A percentile compares a stretch with the other conserved stretches of the same genome.
Conservation (phyloP, 306 rosid genomes). For the Elaeagnus macrophylla region DNA sequence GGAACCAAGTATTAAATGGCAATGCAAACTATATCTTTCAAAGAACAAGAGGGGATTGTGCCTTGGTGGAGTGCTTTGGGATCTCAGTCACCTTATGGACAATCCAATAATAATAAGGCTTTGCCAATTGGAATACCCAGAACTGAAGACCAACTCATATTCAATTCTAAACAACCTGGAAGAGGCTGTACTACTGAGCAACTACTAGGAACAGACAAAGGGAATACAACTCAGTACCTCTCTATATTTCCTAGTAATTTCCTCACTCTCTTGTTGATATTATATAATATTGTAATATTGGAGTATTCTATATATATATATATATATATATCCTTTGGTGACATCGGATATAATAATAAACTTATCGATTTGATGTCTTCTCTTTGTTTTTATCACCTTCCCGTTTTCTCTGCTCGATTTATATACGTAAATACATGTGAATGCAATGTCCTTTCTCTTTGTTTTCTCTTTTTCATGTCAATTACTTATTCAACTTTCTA, state of each 20-base stretch:
- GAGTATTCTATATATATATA: too few species aligned
- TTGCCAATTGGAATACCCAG: conserved; percentile 42
- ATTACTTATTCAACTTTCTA: too few species aligned
- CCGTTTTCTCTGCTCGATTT: too few species aligned
- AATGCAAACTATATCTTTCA: conserved; percentile 50
- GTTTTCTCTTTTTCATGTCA: too few species aligned
- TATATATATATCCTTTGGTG: too few species aligned
- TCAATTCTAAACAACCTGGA: conserved; percentile 28
- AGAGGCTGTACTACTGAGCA: conserved; percentile 28
- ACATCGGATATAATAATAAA: too few species aligned
- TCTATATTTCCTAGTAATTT: conserved; percentile 68
- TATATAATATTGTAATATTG: background rate
- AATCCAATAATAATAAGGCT: conserved; percentile 45
- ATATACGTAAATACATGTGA: too few species aligned
- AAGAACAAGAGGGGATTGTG: conserved; percentile 52
- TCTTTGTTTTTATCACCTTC: too few species aligned
- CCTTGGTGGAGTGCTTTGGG: conserved; percentile 73
- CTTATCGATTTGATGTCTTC: too few species aligned
- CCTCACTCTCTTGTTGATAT: background rate
- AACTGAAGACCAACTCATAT: conserved; percentile 42
- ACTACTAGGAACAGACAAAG: conserved; percentile 38
- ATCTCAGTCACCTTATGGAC: conserved; percentile 47
- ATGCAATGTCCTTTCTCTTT: too few species aligned
- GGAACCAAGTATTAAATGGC: conserved; percentile 30
- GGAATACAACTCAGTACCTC: conserved; percentile 51